Base-by-base conservation (phyloP, 257 asterid genomes). In the Paulownia fortunei region DNA sequence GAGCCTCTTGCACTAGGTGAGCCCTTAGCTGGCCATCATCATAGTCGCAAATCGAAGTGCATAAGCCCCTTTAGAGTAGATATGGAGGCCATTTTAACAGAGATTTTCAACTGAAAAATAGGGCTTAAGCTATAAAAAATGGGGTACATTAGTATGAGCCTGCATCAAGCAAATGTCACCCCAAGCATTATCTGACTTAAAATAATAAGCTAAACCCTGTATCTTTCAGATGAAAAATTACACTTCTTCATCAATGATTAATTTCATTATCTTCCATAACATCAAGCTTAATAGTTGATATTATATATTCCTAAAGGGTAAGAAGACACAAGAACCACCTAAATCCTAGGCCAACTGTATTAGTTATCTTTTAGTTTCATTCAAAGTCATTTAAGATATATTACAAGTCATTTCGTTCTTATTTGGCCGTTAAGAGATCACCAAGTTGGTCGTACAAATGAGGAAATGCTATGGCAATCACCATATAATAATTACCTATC, bases 181-280 rank as follows among this genome's bases (percentile, higher is more conserved):
- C 37, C 46, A 24, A 34, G 59, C 49, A 41, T 30, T 63, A 63
- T 18, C 49, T 63, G 21, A 19, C 32, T 18, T 36, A 11, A 34
- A 54, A 37, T 51, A 37, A 42, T 36, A 37, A 54, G 24, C 62
- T 66, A 44, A 46, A 73, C 37, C n/a, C 16, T 37, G 0, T 24
- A 1, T 24, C 65, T 71, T 52, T 54, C 36, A 71, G 34, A 30
- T 18, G 16, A n/a, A n/a, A 51, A 51, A 27, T 52, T 30, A 16
- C 39, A 12, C 36, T 52, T 71, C 76, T n/a, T 2, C 49, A 71
- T 70, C n/a, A 49, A 44, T 61, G 15, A 39, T 34, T 42, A 58
- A 56, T 64, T 15, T 23, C 30, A 39, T 16, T 56, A 73, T 39
- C 42, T 13, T 37, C 58, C 41, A 21, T 24, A 42, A 9, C 41